Base-by-base conservation (phyloP, 2,329 filamentous ascomycete species). In the Aspergillus viridinutans region DNA sequence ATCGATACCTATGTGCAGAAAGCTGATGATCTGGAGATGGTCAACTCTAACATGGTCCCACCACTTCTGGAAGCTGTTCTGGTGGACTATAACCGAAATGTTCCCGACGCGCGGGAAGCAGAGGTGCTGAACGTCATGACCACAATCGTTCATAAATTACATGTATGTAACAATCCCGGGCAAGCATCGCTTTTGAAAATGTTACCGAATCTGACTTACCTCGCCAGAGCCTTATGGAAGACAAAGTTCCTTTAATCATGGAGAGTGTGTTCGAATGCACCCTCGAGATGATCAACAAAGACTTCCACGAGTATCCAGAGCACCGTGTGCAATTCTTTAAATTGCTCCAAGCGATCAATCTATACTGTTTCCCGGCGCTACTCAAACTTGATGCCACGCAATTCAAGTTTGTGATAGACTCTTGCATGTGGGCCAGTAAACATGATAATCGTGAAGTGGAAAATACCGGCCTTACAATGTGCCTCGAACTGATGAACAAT, bases 311-410 rank as follows among this genome's bases (percentile, higher is more conserved):
- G 72, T 99, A 96, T 74, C 94, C 94, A 0, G 94, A 99, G 74
- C 94, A 99, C 73, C 89, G 95, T 57, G 94, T 99, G n/a, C 93
- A 97, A 75, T 99, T 99, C 77, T 99, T 99, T 84, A 97, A 96
- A 76, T 85, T 99, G 25, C 83, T 99, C 40, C 85, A 95, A 65
- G 90, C 93, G 14, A 97, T 99, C 78, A 99, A 99, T 75, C 80
- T 97, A 50, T 91, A 96, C 74, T 99, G 94, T 77, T 99, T 99
- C 86, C 91, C 91, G 50, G 89, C 94, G 1, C 83, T 99, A 23
- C 83, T 99, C 64, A 95, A 96, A 76, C 86, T 99, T 35, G 93
- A 99, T 72, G 93, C 90, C 69, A 87, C 91, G 58, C 94, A 97
- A 72, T 99, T 99, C 85, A 99, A 99, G 79, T 96, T 97, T 71